A percentile compares a stretch with the other conserved stretches of the same genome.
phyloP scores from a whole-genome alignment of 352 stramenopile genomes.

The Globisporangium barbulae region DNA sequence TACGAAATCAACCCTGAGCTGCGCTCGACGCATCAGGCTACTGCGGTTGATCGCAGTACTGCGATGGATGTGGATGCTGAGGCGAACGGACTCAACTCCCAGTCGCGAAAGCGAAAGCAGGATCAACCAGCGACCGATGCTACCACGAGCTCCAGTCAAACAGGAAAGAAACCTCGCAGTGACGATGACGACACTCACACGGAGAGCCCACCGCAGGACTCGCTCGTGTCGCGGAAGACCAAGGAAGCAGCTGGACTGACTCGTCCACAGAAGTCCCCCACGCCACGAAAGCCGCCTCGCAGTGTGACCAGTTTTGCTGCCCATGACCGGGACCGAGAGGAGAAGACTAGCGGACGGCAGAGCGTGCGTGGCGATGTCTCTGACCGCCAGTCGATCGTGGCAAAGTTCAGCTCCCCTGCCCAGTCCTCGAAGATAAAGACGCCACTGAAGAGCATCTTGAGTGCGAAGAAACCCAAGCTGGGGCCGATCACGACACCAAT shows the following conservation, averaged over 20 bases:
- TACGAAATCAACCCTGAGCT: conserved; percentile 33
- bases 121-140: conserved; percentile 12
- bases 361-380: background rate
- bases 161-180: conserved; percentile 13
- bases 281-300: conserved; percentile 13
- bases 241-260: conserved; percentile 13
- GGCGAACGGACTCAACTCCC: conserved; percentile 2
- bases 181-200: background rate
- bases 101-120: conserved; percentile 29
- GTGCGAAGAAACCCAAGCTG: conserved; percentile 51
- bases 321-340: background rate
- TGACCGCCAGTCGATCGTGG: conserved; percentile 10
- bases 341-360: background rate
- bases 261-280: conserved; percentile 20
- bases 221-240: conserved; percentile 11
- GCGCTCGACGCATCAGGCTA: background rate
- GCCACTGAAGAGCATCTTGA: conserved; percentile 74
- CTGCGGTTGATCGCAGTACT: background rate
- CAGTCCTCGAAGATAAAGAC: conserved; percentile 28
- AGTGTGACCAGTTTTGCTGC: background rate
- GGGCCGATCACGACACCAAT: conserved; percentile 54
- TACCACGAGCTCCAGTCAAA: background rate
- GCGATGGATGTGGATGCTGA: background rate
- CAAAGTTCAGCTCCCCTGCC: conserved; percentile 16
- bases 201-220: conserved; percentile 16